Percentiles rank a stretch among this genome's conserved stretches.
phyloP scores from a whole-genome alignment of 1,284 basidiomycete species.

The Chalciporus sp. region DNA sequence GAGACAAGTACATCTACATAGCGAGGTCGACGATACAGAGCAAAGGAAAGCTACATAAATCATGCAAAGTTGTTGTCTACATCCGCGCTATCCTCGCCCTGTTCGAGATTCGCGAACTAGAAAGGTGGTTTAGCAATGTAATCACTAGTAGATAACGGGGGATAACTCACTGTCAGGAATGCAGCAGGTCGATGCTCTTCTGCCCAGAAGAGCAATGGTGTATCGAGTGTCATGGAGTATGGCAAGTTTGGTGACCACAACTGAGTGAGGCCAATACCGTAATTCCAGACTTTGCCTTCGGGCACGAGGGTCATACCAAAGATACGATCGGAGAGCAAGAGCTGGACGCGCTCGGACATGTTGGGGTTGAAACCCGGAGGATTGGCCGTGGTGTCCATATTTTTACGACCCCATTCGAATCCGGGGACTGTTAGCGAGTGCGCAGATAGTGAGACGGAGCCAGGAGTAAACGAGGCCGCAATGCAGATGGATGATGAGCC shows the following conservation, averaged over 20 bases:
- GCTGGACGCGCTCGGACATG: constrained; percentile 96
- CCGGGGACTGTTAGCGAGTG: constrained; percentile 89
- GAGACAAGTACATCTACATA: constrained; percentile 24
- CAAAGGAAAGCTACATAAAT: constrained; percentile 22
- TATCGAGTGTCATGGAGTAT: constrained; percentile 89
- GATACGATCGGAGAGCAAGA: constrained; percentile 92
- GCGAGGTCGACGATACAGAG: constrained; percentile 2
- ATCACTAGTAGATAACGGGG: background rate
- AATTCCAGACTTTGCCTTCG: constrained; percentile 93
- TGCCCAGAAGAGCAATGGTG: constrained; percentile 94
- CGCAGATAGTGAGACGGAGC: constrained; percentile 93
- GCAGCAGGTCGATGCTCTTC: constrained; percentile 91
- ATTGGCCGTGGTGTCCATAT: constrained; percentile 82
- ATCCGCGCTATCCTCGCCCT: constrained; percentile 86
- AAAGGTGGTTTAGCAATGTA: constrained; percentile 1
- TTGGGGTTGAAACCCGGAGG: constrained; percentile 93
- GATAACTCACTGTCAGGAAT: constrained; percentile 78
- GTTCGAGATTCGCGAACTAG: constrained; percentile 84
- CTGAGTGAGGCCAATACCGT: constrained; percentile 90
- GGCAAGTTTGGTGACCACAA: constrained; percentile 85
- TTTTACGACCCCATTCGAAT: constrained; percentile 99
- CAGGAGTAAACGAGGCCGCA: constrained; percentile 96
- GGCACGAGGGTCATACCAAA: constrained; percentile 90
- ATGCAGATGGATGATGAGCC: constrained; percentile 93
- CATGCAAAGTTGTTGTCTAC: constrained; percentile 86